A percentile compares a stretch with the other conserved stretches of the same genome.
Evolutionary conservation across 352 stramenopile genomes (phyloP).

Genomic region (Blastocystis sp.): DNA sequence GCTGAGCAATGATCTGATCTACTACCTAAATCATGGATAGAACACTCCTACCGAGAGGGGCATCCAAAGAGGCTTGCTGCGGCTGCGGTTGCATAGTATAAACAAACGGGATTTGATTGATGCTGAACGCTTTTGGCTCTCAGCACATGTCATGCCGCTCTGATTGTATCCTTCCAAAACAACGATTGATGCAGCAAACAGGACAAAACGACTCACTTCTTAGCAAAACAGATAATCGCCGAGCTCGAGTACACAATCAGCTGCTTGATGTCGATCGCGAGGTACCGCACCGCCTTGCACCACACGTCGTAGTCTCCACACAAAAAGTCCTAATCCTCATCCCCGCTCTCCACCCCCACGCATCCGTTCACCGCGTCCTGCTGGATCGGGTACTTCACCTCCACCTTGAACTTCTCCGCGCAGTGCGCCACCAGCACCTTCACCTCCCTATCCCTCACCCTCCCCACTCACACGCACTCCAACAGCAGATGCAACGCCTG

Average conservation of each 20-base stretch:
- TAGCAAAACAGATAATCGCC: slow-evolving; percentile 4
- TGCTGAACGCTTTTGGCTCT: too few species aligned
- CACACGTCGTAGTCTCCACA: slow-evolving; percentile 48
- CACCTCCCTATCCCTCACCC: not conserved
- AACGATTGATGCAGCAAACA: too few species aligned
- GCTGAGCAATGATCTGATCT: too few species aligned
- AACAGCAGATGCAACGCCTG: slow-evolving; percentile 35
- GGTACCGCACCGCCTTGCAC: slow-evolving; percentile 10
- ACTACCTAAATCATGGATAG: too few species aligned
- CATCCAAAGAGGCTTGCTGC: too few species aligned
- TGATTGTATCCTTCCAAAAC: too few species aligned
- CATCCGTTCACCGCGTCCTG: not conserved
- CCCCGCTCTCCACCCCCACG: not conserved
- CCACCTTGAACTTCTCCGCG: slow-evolving; percentile 34
- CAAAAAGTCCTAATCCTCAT: slow-evolving; percentile 47
- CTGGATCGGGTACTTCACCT: not conserved
- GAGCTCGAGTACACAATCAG: slow-evolving; percentile 45
- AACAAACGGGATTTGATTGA: too few species aligned
- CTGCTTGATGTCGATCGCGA: slow-evolving; percentile 59
- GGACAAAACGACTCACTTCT: too few species aligned
- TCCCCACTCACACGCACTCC: not conserved
- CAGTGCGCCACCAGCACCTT: slow-evolving; percentile 14
- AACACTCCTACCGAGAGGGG: too few species aligned
- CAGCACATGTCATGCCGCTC: too few species aligned
- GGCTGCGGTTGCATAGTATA: too few species aligned